Evolutionary conservation across 208 protist genomes (phyloP), one percentile per base, ranked within the genome.

Genomic region (Trypanosoma melophagium): DNA sequence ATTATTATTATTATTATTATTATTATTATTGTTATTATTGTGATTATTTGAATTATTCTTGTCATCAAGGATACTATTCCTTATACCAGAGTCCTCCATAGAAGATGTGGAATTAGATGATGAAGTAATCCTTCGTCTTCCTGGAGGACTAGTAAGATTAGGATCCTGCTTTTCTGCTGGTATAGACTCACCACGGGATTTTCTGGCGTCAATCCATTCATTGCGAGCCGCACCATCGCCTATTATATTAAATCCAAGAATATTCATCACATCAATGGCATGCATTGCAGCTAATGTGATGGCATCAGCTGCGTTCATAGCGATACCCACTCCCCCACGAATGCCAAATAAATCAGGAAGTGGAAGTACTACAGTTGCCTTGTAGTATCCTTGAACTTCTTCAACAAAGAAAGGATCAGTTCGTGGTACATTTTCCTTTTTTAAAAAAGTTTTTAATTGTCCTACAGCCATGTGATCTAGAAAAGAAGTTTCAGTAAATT

Each of bases 261-360:
- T 19, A 45, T 76, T 70, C 5, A 93, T 74, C 17, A 90, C 77
- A 69, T 96, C 88, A 16, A 96, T 72, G 0, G 91, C 87, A 68
- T 96, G 91, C 86, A 93, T 94, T 3, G 88, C 84, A 5, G 91
- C 88, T 0, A 96, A 74, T 7, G 74, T 67, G 52, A 81, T 58
- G 13, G 91, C 87, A 21, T 92, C 85, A 12, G 54, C 41, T 12
- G 67, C 69, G 25, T 60, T 86, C 54, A 63, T 45, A 14, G 83
- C 86, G 42, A 96, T 74, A 21, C 91, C 91, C 8, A 96, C 81
- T 10, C 88, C 91, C 35, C 91, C 91, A 17, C 88, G 83, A n/a
- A 93, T 70, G 63, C 91, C 91, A 59, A 77, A 90, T n/a, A 60
- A 53, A 19, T 76, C 74, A 31, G 84, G 69, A 28, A 96, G 21